A percentile compares a stretch with the other conserved stretches of the same genome.
These are phyloP conservation scores for Fusarium zealandicum DNA, from an alignment of 2,329 filamentous ascomycete genomes.

Conservation along the genomic window DNA sequence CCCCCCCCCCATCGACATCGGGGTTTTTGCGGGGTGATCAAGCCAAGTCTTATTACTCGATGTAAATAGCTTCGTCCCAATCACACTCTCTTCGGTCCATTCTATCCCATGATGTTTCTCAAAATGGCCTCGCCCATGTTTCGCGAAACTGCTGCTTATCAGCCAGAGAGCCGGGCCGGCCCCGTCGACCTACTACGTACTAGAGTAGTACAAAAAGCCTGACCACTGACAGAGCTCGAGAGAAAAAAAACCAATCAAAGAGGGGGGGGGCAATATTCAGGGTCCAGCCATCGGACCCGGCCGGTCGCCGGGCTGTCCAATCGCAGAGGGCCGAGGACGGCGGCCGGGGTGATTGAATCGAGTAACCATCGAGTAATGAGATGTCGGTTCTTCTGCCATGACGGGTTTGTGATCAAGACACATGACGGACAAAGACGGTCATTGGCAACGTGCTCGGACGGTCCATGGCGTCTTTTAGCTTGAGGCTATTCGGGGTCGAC, in stretches of 20 bases:
- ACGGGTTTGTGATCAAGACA: not conserved
- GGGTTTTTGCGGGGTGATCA: slow-evolving; percentile 10
- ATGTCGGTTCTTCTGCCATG: slow-evolving; percentile 3
- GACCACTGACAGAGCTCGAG: not conserved
- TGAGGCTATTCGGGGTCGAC: slow-evolving; percentile 16
- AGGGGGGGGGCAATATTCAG: slow-evolving; percentile 9
- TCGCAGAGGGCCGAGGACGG: slow-evolving; percentile 19
- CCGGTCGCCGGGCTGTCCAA: slow-evolving; percentile 27
- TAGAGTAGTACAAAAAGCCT: slow-evolving; percentile 21
- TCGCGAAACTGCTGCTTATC: slow-evolving; percentile 21
- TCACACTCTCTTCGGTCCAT: not conserved
- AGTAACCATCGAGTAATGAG: slow-evolving; percentile 55
- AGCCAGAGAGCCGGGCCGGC: slow-evolving; percentile 4
- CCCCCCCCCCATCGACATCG: slow-evolving; percentile 10
- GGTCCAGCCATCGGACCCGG: slow-evolving; percentile 37
- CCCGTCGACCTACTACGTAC: slow-evolving; percentile 8
- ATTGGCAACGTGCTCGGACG: slow-evolving; percentile 6
- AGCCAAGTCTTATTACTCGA: slow-evolving; percentile 28
- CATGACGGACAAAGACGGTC: not conserved
- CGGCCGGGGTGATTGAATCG: slow-evolving; percentile 52
- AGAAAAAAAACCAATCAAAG: not conserved
- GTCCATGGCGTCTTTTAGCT: not conserved
- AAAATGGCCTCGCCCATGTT: not conserved
- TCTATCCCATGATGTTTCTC: not conserved
- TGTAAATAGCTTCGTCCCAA: slow-evolving; percentile 20